phyloP scores from a whole-genome alignment of 1,284 basidiomycete genomes.

The Golubevia sp. region DNA sequence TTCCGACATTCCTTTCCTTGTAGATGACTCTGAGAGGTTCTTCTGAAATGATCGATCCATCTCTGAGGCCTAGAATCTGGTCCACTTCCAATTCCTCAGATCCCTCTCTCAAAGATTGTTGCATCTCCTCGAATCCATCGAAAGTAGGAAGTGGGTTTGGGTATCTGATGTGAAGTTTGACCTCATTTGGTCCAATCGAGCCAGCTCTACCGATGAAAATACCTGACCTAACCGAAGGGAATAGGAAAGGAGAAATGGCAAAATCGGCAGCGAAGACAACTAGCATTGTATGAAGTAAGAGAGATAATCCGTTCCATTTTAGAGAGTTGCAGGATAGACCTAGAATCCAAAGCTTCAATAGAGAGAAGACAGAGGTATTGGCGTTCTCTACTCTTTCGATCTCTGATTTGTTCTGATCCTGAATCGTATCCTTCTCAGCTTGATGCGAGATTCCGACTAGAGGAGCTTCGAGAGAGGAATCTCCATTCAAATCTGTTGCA shows the following conservation, averaged over 20 bases:
- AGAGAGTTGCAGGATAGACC: background rate
- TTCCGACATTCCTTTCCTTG: conserved; percentile 12
- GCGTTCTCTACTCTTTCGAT: too few species aligned
- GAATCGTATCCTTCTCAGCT: too few species aligned
- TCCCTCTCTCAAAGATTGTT: conserved; percentile 4
- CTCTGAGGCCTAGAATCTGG: conserved; percentile 12
- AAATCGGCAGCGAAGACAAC: conserved; percentile 49
- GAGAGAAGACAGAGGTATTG: too few species aligned
- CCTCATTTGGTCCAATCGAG: conserved; percentile 36
- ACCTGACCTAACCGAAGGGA: conserved; percentile 53
- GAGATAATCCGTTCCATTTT: conserved; percentile 14
- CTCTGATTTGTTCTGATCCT: too few species aligned
- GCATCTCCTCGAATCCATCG: conserved; percentile 32
- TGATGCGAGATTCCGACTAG: too few species aligned
- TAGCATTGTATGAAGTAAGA: conserved; percentile 37
- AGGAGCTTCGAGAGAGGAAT: too few species aligned
- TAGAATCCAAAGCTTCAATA: too few species aligned
- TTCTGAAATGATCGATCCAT: conserved; percentile 12
- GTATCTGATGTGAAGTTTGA: conserved; percentile 52
- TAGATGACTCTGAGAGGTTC: conserved; percentile 43
- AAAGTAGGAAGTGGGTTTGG: conserved; percentile 43
- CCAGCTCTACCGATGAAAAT: conserved; percentile 52
- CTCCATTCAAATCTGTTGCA: too few species aligned
- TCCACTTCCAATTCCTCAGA: conserved; percentile 13
- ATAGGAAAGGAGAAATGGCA: conserved; percentile 51